Conservation (phyloP, 768 basidiomycete genomes). For the Phanerochaete carnosa region DNA sequence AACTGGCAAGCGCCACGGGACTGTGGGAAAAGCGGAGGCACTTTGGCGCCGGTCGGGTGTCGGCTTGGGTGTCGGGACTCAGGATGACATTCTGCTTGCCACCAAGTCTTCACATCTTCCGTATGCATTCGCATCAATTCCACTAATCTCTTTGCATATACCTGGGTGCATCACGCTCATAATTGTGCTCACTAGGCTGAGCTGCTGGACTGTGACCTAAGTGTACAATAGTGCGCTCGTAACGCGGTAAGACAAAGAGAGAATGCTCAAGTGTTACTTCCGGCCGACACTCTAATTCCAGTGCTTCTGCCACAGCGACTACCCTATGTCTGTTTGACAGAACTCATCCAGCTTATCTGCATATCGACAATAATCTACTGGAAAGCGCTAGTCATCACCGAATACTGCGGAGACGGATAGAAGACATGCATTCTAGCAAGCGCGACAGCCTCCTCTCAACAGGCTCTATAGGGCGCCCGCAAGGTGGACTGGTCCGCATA, state of each 20-base stretch:
- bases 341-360: background rate
- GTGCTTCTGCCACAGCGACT: background rate
- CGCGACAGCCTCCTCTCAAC: constrained; percentile 25
- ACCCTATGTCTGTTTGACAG: background rate
- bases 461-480: constrained; percentile 23
- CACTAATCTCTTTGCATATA: background rate
- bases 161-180: background rate
- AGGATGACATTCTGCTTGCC: background rate
- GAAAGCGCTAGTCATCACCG: background rate
- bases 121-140: background rate
- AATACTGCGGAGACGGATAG: background rate
- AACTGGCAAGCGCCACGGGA: background rate
- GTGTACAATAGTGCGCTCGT: background rate
- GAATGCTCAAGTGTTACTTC: background rate
- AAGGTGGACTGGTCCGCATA: constrained; percentile 14
- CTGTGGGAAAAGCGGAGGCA: background rate
- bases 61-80: background rate
- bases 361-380: background rate
- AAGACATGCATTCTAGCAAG: constrained; percentile 17
- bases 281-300: background rate
- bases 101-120: background rate
- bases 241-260: background rate
- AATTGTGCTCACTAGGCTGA: background rate
- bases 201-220: background rate
- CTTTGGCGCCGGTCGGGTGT: background rate